These are phyloP conservation scores for Phytophthora ohioensis DNA, from an alignment of 352 stramenopile species.

Conservation along the genomic window DNA sequence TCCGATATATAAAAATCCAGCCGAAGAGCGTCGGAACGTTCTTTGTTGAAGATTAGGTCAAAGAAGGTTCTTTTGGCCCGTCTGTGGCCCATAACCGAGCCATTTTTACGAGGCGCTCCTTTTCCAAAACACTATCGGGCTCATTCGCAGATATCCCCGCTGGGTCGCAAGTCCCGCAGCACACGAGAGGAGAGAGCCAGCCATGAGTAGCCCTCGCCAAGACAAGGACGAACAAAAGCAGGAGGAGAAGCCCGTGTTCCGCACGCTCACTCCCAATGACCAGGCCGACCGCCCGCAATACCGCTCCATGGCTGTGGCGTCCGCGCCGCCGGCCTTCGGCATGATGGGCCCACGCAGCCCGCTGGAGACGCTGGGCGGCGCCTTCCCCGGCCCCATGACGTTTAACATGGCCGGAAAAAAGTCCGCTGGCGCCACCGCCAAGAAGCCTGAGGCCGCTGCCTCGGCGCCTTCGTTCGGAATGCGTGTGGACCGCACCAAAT, in stretches of 20 bases:
- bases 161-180: constrained; percentile 17
- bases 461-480: constrained; percentile 56
- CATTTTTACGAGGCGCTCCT: constrained; percentile 13
- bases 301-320: constrained; percentile 66
- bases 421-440: constrained; percentile 18
- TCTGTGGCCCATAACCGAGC: constrained; percentile 14
- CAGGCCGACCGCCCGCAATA: constrained; percentile 55
- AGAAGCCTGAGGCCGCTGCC: constrained; percentile 37
- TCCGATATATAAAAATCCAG: constrained; percentile 24
- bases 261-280: constrained; percentile 53
- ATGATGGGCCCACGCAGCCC: constrained; percentile 42
- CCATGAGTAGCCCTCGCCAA: constrained; percentile 42
- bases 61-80: constrained; percentile 30
- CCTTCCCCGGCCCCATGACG: constrained; percentile 53
- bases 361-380: constrained; percentile 42
- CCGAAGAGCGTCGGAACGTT: constrained; percentile 22
- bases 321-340: constrained; percentile 51
- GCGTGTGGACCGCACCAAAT: constrained; percentile 80
- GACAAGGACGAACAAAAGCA: constrained; percentile 53
- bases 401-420: constrained; percentile 57
- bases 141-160: constrained; percentile 42
- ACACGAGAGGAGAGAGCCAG: constrained; percentile 5
- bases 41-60: constrained; percentile 18
- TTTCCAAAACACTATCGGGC: constrained; percentile 17
- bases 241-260: constrained; percentile 79